Conservation (phyloP, 768 basidiomycete genomes). For the Boletus insuetus region DNA sequence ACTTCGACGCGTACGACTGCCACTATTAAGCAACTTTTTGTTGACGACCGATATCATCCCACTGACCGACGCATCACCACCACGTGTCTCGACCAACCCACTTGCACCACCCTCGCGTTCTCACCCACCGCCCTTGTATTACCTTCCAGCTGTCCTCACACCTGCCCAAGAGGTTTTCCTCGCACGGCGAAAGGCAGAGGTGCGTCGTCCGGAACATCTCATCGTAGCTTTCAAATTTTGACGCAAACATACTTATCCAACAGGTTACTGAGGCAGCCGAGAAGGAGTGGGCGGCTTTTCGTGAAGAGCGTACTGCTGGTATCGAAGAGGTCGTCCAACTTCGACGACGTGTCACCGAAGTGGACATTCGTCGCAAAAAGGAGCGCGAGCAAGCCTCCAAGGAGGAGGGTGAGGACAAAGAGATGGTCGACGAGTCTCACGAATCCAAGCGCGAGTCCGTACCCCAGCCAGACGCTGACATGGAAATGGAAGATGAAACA, state of each 20-base stretch:
- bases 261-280: conserved; percentile 63
- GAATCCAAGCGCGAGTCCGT: conserved; percentile 20
- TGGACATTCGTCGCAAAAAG: conserved; percentile 49
- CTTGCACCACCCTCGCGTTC: conserved; percentile 54
- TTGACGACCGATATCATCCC: conserved; percentile 69
- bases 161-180: conserved; percentile 71
- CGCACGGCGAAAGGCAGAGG: conserved; percentile 59
- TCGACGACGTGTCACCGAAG: conserved; percentile 63
- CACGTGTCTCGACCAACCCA: conserved; percentile 29
- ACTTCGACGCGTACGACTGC: conserved; percentile 67
- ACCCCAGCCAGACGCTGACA: conserved; percentile 26
- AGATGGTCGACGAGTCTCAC: conserved; percentile 30
- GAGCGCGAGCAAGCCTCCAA: conserved; percentile 39
- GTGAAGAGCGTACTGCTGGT: conserved; percentile 53
- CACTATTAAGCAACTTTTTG: conserved; percentile 71
- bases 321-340: conserved; percentile 62
- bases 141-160: conserved; percentile 67
- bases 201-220: conserved; percentile 25
- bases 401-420: conserved; percentile 32
- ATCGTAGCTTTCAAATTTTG: neutral
- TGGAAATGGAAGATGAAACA: conserved; percentile 37
- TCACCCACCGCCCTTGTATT: conserved; percentile 76
- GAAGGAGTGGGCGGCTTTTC: conserved; percentile 68
- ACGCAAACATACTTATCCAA: conserved; percentile 1
- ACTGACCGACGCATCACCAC: conserved; percentile 30